Evolutionary conservation across 1,284 basidiomycete species (phyloP).

Genomic region (Bondarzewia mesenterica): DNA sequence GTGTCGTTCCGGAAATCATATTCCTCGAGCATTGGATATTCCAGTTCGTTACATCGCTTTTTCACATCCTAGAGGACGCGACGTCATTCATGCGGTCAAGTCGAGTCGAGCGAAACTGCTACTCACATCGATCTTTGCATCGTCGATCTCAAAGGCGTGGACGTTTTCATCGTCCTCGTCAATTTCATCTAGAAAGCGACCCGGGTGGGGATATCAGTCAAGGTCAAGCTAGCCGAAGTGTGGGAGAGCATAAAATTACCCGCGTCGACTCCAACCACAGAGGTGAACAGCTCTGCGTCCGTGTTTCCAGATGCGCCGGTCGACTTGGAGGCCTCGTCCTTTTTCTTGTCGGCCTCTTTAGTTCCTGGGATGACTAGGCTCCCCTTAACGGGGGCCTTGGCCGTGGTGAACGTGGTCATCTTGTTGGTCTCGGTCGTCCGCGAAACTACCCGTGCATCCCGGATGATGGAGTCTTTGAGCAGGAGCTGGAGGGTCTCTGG

Average conservation of each 20-base stretch:
- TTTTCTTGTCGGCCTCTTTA: slow-evolving; percentile 61
- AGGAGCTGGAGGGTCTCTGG: slow-evolving; percentile 85
- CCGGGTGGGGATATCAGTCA: background rate
- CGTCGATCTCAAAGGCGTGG: slow-evolving; percentile 91
- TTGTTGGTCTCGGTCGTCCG: slow-evolving; percentile 61
- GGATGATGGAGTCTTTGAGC: slow-evolving; percentile 80
- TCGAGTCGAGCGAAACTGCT: background rate
- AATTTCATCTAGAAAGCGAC: slow-evolving; percentile 65
- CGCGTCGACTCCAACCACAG: slow-evolving; percentile 86
- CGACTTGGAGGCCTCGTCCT: slow-evolving; percentile 36
- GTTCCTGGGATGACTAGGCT: slow-evolving; percentile 82
- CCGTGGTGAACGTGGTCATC: slow-evolving; percentile 74
- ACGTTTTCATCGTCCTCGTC: slow-evolving; percentile 96
- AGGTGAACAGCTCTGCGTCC: slow-evolving; percentile 78
- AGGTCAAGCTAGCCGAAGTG: too few species aligned
- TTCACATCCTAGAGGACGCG: slow-evolving; percentile 60
- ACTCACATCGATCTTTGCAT: slow-evolving; percentile 82
- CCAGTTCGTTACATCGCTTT: slow-evolving; percentile 88
- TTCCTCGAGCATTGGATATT: slow-evolving; percentile 95
- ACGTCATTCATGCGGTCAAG: background rate
- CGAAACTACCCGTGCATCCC: slow-evolving; percentile 70
- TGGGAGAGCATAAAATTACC: slow-evolving; percentile 38
- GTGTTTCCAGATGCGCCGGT: slow-evolving; percentile 28
- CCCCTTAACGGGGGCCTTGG: slow-evolving; percentile 74
- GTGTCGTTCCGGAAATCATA: slow-evolving; percentile 98